Evolutionary conservation across 2,329 filamentous ascomycete species (phyloP).

Genomic region (Blastomyces parvus): DNA sequence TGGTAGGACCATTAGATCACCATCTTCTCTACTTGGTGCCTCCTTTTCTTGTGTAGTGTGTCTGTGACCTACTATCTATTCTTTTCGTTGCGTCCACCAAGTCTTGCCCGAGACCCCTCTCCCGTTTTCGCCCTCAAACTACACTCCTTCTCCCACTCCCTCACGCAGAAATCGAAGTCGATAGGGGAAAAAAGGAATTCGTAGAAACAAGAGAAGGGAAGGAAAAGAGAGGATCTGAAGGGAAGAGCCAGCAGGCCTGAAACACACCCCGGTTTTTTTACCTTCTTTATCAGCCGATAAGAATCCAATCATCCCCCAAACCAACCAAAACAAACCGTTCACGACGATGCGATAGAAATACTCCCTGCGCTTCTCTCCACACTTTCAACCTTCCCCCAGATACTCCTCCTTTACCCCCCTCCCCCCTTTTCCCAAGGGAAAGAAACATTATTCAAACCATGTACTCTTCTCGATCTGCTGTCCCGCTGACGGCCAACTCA

Average conservation of each 20-base stretch:
- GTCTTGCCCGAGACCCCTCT: neutral
- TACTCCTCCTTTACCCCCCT: neutral
- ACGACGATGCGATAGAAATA: conserved; percentile 9
- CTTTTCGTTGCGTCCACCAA: neutral
- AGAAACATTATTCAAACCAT: conserved; percentile 17
- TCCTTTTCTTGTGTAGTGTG: neutral
- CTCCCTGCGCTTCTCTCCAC: conserved; percentile 7
- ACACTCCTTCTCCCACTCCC: neutral
- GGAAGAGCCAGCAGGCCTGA: neutral
- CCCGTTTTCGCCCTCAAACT: neutral
- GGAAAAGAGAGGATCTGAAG: neutral
- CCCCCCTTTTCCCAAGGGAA: neutral
- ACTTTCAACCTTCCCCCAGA: neutral
- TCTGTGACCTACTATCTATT: neutral
- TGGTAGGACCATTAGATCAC: neutral
- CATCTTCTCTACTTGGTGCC: neutral
- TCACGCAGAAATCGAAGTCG: neutral
- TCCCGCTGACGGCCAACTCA: conserved; percentile 27
- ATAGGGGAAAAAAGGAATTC: neutral
- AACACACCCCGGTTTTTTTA: neutral
- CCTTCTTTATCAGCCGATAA: conserved; percentile 3
- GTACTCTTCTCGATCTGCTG: conserved; percentile 27
- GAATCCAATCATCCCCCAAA: neutral
- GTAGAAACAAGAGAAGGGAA: neutral
- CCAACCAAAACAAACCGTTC: neutral